Base-by-base conservation (phyloP, 2,329 filamentous ascomycete genomes). In the Metarhizium rileyi region DNA sequence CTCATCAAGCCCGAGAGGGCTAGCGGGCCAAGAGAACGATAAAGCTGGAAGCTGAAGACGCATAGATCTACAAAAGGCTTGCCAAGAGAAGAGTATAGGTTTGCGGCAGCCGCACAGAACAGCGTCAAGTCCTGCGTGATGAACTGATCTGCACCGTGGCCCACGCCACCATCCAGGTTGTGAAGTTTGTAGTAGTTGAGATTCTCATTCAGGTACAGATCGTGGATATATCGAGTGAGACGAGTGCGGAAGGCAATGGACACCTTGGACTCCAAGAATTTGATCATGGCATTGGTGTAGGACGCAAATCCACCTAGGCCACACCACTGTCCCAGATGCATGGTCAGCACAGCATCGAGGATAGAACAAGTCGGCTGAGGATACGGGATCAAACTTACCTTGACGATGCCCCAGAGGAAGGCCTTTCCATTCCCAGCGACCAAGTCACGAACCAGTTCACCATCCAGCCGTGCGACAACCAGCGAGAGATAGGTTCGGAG, bases 221-320 rank as follows among this genome's bases (percentile, higher is more conserved):
- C 93, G 67, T 98, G 93, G 48, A 98, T 95, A 65, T 98, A 98
- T 58, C 93, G 77, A 2, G 93, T 98, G 14, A 98, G 76, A 10
- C 93, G 82, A 4, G 93, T 98, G 40, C 93, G 84, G 76, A 98
- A 98, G 30, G 94, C 91, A 57, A 98, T 98, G 6, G 91, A 95
- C 48, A 98, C 90, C 72, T 98, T 98, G 46, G 88, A 91, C 68
- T 98, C 91, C 54, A 98, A 77, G 69, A 87, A 98, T 68, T 97
- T 97, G 75, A 98, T 98, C 86, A 94, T 96, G 49, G 91, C 90
- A 66, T 98, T 98, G 46, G 91, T 96, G 63, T 98, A 98, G 0
- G 91, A 95, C 8, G 90, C 91, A 55, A 97, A 83, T 2, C 87
- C 88, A 40, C 93, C 93, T 33, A 98, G 84, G 3, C 91, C 90